Conservation (phyloP, 768 basidiomycete genomes). For the Saitozyma sp. region DNA sequence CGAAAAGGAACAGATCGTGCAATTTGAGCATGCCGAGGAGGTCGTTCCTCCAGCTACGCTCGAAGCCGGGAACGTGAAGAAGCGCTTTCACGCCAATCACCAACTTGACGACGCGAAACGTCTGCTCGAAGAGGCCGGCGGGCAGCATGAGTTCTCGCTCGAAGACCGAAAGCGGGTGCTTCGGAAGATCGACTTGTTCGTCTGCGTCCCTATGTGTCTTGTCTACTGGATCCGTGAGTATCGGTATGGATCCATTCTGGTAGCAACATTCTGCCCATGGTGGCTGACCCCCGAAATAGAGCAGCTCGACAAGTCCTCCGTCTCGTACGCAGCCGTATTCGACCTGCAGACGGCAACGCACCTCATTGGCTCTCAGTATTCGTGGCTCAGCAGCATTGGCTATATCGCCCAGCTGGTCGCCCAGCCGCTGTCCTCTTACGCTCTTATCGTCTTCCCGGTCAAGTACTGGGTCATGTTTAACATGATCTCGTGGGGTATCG, state of each 20-base stretch:
- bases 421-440: conserved; percentile 34
- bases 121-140: conserved; percentile 12
- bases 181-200: conserved; percentile 22
- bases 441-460: conserved; percentile 36
- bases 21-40: conserved; percentile 15
- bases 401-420: conserved; percentile 35
- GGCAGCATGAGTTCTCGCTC: conserved; percentile 12
- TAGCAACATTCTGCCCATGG: no score
- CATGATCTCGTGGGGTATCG: conserved; percentile 29
- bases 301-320: conserved; percentile 53
- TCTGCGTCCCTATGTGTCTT: conserved; percentile 17
- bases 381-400: conserved; percentile 56
- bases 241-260: not conserved
- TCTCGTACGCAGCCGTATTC: no score
- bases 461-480: no score
- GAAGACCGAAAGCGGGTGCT: conserved; percentile 18
- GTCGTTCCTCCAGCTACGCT: conserved; percentile 10
- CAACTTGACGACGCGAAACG: conserved; percentile 22
- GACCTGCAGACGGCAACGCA: conserved; percentile 47
- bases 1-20: conserved; percentile 15
- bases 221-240: conserved; percentile 21
- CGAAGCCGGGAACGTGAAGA: no score
- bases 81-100: no score
- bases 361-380: conserved; percentile 55
- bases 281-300: no score